These are phyloP conservation scores for Saccharum hybrid DNA, from an alignment of 202 grass and related monocot species.

Conservation along the genomic window DNA sequence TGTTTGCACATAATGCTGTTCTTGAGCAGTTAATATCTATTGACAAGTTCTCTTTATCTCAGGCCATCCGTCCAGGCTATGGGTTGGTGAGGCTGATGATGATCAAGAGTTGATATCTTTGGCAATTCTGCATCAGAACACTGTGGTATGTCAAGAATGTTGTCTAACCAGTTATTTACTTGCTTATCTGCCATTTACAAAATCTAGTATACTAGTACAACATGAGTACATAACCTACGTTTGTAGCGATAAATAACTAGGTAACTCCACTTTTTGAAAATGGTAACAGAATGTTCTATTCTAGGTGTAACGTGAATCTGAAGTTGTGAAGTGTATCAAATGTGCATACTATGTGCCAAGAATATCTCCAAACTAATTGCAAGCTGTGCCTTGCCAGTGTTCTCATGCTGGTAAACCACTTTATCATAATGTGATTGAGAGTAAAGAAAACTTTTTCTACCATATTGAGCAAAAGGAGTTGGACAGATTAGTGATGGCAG, in stretches of 20 bases:
- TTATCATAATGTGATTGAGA: slow-evolving; percentile 1
- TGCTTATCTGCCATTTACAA: slow-evolving; percentile 20
- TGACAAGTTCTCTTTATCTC: slow-evolving; percentile 43
- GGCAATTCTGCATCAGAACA: slow-evolving; percentile 67
- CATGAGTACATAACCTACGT: slow-evolving; percentile 18
- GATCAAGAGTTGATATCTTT: slow-evolving; percentile 79
- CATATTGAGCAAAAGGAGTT: slow-evolving; percentile 10
- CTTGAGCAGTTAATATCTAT: slow-evolving; percentile 30
- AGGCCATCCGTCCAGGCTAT: slow-evolving; percentile 73
- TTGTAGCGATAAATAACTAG: slow-evolving; percentile 29
- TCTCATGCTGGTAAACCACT: slow-evolving; percentile 3
- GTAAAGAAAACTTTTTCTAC: slow-evolving; percentile 23
- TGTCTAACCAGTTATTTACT: slow-evolving; percentile 33
- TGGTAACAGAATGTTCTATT: slow-evolving; percentile 11
- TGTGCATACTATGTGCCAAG: slow-evolving; percentile 5
- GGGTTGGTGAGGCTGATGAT: slow-evolving; percentile 77
- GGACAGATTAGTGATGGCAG: slow-evolving; percentile 24
- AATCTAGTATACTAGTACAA: neutral
- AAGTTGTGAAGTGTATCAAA: slow-evolving; percentile 8
- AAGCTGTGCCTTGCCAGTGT: slow-evolving; percentile 34
- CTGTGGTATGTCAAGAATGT: slow-evolving; percentile 54
- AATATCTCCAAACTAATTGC: slow-evolving; percentile 7
- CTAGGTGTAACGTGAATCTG: slow-evolving; percentile 17
- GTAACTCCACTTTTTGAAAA: slow-evolving; percentile 32
- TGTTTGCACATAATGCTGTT: slow-evolving; percentile 36